A percentile compares a stretch with the other conserved stretches of the same genome.
These are phyloP conservation scores for Rhododendron williamsianum DNA, from an alignment of 148 eudicot genomes.

Conservation along the genomic window DNA sequence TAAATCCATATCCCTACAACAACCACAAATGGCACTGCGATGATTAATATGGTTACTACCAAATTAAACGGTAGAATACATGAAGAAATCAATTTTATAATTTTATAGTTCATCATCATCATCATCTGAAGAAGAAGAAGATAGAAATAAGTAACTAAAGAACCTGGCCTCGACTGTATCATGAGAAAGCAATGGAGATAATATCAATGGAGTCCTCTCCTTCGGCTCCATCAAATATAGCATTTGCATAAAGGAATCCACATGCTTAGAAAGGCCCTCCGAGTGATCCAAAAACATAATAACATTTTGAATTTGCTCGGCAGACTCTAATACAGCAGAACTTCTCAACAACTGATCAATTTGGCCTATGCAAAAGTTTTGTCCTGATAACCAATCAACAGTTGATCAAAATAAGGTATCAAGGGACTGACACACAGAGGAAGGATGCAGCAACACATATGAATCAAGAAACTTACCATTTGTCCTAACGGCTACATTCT, in stretches of 20 bases:
- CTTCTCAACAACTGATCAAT: constrained; percentile 4
- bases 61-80: no score
- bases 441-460: neutral
- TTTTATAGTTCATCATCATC: no score
- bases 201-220: no score
- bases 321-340: constrained; percentile 1
- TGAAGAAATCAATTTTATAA: no score
- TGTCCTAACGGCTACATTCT: constrained; percentile 9
- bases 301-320: constrained; percentile 17
- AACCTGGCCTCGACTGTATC: no score
- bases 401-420: neutral
- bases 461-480: neutral
- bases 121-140: no score
- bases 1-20: no score
- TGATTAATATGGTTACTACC: no score
- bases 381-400: constrained; percentile 6
- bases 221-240: neutral
- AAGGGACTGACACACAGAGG: neutral
- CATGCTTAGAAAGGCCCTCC: constrained; percentile 11
- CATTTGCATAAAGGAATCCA: constrained; percentile 11
- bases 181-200: no score
- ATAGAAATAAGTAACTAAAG: no score
- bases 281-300: constrained; percentile 2
- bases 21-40: no score
- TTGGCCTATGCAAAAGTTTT: constrained; percentile 15